Evolutionary conservation across 148 eudicot genomes (phyloP), one percentile per base, ranked within the genome.

Genomic region (Rhododendron molle): DNA sequence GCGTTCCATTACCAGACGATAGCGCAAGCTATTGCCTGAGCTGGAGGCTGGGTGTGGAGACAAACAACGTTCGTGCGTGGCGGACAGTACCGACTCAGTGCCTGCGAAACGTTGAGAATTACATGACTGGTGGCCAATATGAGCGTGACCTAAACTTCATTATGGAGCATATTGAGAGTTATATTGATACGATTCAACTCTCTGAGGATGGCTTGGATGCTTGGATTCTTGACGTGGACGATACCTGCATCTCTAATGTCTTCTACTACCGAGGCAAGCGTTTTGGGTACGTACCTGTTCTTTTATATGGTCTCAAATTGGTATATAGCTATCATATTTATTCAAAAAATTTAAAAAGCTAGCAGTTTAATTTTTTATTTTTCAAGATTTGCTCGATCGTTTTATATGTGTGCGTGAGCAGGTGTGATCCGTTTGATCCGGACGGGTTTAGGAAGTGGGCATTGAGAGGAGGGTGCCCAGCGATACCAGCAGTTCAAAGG

Each of bases 391-490:
- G 56, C 18, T 14, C 18, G 56, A 3, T 52, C 5, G 4, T 65
- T 26, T n/a, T 69, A 1, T 69, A 1, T 28, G 36, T 71, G 18
- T 30, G 8, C 23, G 15, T 14, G 34, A 15, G 87, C 85, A 92
- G 96, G 90, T 90, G 97, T 87, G 97, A 95, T 1, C 98, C 98
- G 20, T 95, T 89, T 50, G 93, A 95, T 81, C 98, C 98, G 21
- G 88, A 77, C 65, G 96, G 89, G 30, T 95, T 95, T 30, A 94
- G 86, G 90, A 23, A 46, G 11, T 95, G 98, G 98, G 97, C 98
- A 0, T 69, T 86, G 34, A 90, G 74, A 81, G 93, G 92, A 83
- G 87, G 81, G 40, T 93, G 92, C 82, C 84, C 87, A 8, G 97
- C 96, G 8, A 91, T 93, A 71, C 93, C 93, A 7, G 88, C 87